Base-by-base conservation (phyloP, 164 flowering plant species). In the Stephania japonica region DNA sequence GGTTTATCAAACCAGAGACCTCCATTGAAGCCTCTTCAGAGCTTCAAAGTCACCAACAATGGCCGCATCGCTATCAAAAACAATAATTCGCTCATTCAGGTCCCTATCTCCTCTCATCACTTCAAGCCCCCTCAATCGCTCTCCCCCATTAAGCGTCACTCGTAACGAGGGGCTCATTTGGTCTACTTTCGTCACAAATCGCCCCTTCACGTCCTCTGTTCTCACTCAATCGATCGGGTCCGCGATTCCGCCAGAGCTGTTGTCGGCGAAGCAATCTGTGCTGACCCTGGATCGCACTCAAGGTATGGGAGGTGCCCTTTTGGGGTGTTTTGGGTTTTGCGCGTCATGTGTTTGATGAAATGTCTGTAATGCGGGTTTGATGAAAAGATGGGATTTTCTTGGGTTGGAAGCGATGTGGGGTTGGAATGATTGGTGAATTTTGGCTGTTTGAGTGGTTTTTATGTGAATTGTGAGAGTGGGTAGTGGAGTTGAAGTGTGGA, bases 181-280 rank as follows among this genome's bases (percentile, higher is more conserved):
- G 3, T 41, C 23, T 11, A 42, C 67, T 23, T 71, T 49, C 23
- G 49, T 79, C 76, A 68, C 77, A 32, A 25, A 6, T 72, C 82
- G 85, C 74, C 65, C 76, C 72, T 62, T 88, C 73, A 87, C 87
- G 13, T 86, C 88, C 64, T 77, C 88, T 11, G 81, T 85, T 49
- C 65, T 83, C 62, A 87, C 90, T 43, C 87, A 83, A 71, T 84
- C 92, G 70, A 75, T 82, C 75, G 87, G 79, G 41, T 84, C 73
- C 69, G 75, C 76, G 43, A 72, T 90, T 80, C 94, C 97, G 12
- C 73, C 91, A 18, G 85, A 89, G 71, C 79, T 89, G 70, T 72
- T 88, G 71, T 81, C 91, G 16, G 16, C 12, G 24, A 79, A 73
- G 42, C 85, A 84, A 80, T 42, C 78, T 47, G 83, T 81, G 63